Conservation (phyloP, 2,329 filamentous ascomycete species). For the Trichoderma afroharzianum region DNA sequence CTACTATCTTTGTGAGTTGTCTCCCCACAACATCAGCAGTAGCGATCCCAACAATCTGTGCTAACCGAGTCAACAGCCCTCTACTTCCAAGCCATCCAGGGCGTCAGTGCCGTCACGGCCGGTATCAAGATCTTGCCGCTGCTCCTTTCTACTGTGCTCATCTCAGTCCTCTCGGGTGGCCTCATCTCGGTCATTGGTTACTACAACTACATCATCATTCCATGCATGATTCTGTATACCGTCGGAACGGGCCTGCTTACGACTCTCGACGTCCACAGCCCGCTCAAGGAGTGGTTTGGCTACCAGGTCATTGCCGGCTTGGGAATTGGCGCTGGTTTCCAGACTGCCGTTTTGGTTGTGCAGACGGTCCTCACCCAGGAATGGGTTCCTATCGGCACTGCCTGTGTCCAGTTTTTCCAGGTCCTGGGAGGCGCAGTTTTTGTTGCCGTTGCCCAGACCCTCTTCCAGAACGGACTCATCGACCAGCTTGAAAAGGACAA, state of each 20-base stretch:
- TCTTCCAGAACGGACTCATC: conserved; percentile 63
- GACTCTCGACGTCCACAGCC: conserved; percentile 46
- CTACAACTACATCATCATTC: conserved; percentile 39
- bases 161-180: conserved; percentile 42
- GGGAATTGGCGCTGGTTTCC: conserved; percentile 49
- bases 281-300: conserved; percentile 51
- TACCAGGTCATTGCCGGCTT: conserved; percentile 55
- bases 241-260: conserved; percentile 54
- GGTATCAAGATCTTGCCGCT: conserved; percentile 54
- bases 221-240: conserved; percentile 39
- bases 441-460: conserved; percentile 61
- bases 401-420: conserved; percentile 59
- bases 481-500: conserved; percentile 44
- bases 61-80: conserved; percentile 33
- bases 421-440: conserved; percentile 63
- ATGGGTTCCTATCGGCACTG: conserved; percentile 49
- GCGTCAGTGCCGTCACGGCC: conserved; percentile 49
- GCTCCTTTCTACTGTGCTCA: conserved; percentile 48
- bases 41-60: neutral
- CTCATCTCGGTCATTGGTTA: conserved; percentile 44
- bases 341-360: conserved; percentile 46
- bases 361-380: conserved; percentile 49
- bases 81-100: conserved; percentile 53
- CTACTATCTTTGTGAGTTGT: conserved; percentile 48
- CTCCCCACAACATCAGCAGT: neutral